These are phyloP conservation scores for Turnera subulata DNA, from an alignment of 345 rosid species.

Conservation along the genomic window DNA sequence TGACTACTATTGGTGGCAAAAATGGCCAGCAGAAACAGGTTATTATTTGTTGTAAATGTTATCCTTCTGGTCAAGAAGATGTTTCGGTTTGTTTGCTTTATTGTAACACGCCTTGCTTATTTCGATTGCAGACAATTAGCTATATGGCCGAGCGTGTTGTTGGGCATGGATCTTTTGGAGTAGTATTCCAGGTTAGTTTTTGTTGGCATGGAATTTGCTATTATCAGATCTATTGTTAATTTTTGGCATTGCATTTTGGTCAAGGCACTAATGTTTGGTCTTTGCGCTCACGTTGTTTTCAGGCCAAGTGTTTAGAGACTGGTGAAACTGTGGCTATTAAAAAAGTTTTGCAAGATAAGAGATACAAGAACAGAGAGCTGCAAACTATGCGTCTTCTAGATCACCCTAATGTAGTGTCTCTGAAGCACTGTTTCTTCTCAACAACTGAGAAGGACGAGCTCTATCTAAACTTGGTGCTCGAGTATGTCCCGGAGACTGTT, in stretches of 20 bases:
- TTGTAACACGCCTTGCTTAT: background rate
- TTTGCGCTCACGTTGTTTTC: conserved; percentile 8
- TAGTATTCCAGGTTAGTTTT: conserved; percentile 76
- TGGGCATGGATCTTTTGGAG: conserved; percentile 95
- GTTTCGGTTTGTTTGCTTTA: conserved; percentile 1
- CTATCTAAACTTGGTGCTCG: conserved; percentile 88
- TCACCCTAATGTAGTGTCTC: conserved; percentile 85
- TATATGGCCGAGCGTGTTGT: conserved; percentile 98
- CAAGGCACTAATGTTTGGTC: background rate
- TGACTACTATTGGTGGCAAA: conserved; percentile 79
- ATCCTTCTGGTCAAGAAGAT: background rate
- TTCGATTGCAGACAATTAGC: conserved; percentile 60
- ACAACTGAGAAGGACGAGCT: conserved; percentile 89
- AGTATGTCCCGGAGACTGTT: conserved; percentile 91
- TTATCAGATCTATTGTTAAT: background rate
- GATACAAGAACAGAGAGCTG: conserved; percentile 96
- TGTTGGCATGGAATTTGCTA: background rate
- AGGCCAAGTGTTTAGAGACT: conserved; percentile 97
- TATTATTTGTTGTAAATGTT: conserved; percentile 4
- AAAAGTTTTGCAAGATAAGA: conserved; percentile 87
- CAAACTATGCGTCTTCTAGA: conserved; percentile 97
- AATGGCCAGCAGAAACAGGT: conserved; percentile 85
- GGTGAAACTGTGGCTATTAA: conserved; percentile 94
- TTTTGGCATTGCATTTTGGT: background rate
- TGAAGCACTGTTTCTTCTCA: conserved; percentile 95